These are phyloP conservation scores for Neospora caninum DNA, from an alignment of 169 alveolate species.

Conservation along the genomic window DNA sequence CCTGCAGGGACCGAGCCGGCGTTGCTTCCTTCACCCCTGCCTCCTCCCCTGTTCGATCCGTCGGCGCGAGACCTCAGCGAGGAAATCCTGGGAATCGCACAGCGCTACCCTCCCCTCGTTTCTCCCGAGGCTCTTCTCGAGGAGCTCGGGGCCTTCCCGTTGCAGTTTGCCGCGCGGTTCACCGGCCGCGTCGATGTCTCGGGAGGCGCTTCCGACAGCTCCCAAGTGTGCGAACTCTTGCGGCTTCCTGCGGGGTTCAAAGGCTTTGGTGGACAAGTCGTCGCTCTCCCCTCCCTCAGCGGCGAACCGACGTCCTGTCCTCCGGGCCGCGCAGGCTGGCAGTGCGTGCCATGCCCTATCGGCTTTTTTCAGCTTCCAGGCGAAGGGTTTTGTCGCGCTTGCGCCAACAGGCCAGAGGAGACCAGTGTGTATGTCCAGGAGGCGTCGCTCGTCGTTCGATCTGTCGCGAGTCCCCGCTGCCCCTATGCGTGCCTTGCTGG, in stretches of 20 bases:
- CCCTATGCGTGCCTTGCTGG: constrained; percentile 68
- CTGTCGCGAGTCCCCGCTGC: constrained; percentile 43
- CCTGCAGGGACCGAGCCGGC: not conserved
- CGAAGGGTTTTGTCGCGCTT: constrained; percentile 44
- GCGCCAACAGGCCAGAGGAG: constrained; percentile 51
- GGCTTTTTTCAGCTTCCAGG: constrained; percentile 36
- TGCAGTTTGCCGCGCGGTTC: constrained; percentile 45
- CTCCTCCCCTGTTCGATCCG: not conserved
- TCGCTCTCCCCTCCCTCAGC: not conserved
- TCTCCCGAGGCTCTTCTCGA: not conserved
- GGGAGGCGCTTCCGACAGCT: constrained; percentile 49
- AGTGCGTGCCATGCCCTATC: constrained; percentile 47
- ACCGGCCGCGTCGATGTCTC: constrained; percentile 30
- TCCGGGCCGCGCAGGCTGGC: constrained; percentile 62
- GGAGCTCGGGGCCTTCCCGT: not conserved
- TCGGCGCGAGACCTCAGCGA: not conserved
- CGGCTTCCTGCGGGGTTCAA: constrained; percentile 50
- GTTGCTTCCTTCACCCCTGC: not conserved
- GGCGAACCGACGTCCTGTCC: constrained; percentile 34
- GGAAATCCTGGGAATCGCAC: not conserved
- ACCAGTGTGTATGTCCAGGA: not conserved
- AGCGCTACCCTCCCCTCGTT: not conserved
- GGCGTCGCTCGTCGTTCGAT: not conserved
- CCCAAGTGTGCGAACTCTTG: constrained; percentile 48
- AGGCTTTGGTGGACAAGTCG: constrained; percentile 49